Evolutionary conservation across 140 eudicot species (phyloP).

Genomic region (Oenanthe javanica): DNA sequence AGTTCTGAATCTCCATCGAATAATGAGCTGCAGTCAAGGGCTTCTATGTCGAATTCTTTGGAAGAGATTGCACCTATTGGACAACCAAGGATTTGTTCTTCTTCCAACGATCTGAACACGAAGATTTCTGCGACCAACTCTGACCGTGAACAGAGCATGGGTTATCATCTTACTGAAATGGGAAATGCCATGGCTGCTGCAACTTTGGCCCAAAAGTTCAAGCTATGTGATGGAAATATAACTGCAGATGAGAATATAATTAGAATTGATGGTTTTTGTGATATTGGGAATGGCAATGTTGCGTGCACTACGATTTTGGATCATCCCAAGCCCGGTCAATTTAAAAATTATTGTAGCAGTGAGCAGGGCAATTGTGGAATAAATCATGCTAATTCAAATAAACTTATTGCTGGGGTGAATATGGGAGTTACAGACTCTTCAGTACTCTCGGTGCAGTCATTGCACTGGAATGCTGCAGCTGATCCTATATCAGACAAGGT

Average conservation of each 20-base stretch:
- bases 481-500: constrained; percentile 29
- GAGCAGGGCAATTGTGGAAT: not conserved
- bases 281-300: not conserved
- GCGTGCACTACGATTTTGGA: constrained; percentile 9
- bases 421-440: constrained; percentile 12
- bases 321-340: constrained; percentile 1
- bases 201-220: constrained; percentile 13
- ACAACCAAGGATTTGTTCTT: constrained; percentile 4
- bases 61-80: constrained; percentile 29
- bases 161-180: constrained; percentile 18
- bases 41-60: constrained; percentile 27
- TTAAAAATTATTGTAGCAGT: constrained; percentile 11
- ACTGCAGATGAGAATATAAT: constrained; percentile 10
- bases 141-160: constrained; percentile 7
- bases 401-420: constrained; percentile 5
- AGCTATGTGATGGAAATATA: constrained; percentile 12
- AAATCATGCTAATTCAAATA: constrained; percentile 9
- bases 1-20: constrained; percentile 12
- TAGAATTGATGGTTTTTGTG: not conserved
- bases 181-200: constrained; percentile 13
- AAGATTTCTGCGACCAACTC: constrained; percentile 5
- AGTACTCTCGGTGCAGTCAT: constrained; percentile 21
- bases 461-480: constrained; percentile 21
- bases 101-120: constrained; percentile 14
- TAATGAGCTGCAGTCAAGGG: constrained; percentile 15